These are phyloP conservation scores for Juglanconis oblonga DNA, from an alignment of 2,329 filamentous ascomycete genomes.

Conservation along the genomic window DNA sequence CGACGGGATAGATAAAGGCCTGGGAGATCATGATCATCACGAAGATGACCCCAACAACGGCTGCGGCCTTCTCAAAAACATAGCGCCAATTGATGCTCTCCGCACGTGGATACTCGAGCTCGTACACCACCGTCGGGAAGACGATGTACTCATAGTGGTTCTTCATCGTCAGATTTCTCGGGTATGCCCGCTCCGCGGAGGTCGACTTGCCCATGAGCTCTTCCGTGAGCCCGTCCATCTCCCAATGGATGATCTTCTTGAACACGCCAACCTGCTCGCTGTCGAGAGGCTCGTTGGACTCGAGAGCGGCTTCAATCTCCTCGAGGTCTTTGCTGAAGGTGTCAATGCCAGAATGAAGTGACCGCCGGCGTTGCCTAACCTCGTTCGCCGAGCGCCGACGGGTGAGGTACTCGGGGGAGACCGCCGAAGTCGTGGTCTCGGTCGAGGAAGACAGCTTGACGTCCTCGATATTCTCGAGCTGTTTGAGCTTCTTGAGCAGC, in stretches of 20 bases:
- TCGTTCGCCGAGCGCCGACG: slow-evolving; percentile 38
- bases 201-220: slow-evolving; percentile 65
- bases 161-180: slow-evolving; percentile 61
- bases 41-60: slow-evolving; percentile 69
- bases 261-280: slow-evolving; percentile 62
- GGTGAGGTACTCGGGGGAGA: slow-evolving; percentile 45
- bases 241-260: slow-evolving; percentile 61
- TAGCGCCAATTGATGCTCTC: slow-evolving; percentile 71
- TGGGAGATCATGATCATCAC: slow-evolving; percentile 79
- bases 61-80: slow-evolving; percentile 67
- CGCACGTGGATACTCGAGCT: slow-evolving; percentile 70
- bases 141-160: slow-evolving; percentile 73
- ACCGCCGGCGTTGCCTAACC: slow-evolving; percentile 40
- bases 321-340: slow-evolving; percentile 48
- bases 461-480: slow-evolving; percentile 53
- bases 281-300: slow-evolving; percentile 58
- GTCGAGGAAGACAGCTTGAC: slow-evolving; percentile 37
- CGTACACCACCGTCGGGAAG: slow-evolving; percentile 75
- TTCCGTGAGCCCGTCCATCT: slow-evolving; percentile 61
- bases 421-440: slow-evolving; percentile 37
- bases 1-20: slow-evolving; percentile 73
- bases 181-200: slow-evolving; percentile 52
- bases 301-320: slow-evolving; percentile 59
- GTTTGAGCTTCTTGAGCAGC: slow-evolving; percentile 49
- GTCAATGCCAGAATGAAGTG: slow-evolving; percentile 28